These are phyloP conservation scores for Leptodermis oblonga DNA, from an alignment of 257 asterid species.

Conservation along the genomic window DNA sequence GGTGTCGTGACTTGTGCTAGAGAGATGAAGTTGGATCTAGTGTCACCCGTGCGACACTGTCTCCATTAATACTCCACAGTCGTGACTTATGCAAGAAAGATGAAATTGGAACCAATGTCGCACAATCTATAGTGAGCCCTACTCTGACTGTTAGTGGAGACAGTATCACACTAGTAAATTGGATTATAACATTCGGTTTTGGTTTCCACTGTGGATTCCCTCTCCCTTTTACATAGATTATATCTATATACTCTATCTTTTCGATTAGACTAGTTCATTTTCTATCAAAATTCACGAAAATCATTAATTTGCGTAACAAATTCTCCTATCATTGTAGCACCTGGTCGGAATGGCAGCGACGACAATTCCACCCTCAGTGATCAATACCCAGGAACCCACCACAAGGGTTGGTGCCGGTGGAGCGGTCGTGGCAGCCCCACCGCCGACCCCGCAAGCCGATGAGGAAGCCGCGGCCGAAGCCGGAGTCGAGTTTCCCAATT, in stretches of 20 bases:
- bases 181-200: no score
- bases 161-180: no score
- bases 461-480: neutral
- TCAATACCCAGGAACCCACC: conserved; percentile 27
- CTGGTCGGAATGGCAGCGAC: conserved; percentile 52
- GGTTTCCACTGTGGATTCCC: neutral
- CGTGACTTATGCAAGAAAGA: no score
- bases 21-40: no score
- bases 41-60: no score
- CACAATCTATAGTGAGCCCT: no score
- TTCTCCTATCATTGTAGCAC: no score
- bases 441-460: conserved; percentile 19
- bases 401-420: conserved; percentile 13
- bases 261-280: neutral
- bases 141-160: no score
- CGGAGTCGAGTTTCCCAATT: conserved; percentile 21
- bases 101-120: no score
- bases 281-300: neutral
- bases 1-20: no score
- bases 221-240: neutral
- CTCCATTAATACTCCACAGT: no score
- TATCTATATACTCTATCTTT: neutral
- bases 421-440: conserved; percentile 24
- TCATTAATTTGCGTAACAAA: neutral
- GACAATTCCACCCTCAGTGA: conserved; percentile 30